These are phyloP conservation scores for Taiozyma onychis DNA, from an alignment of 1,139 yeast genomes.

Conservation along the genomic window DNA sequence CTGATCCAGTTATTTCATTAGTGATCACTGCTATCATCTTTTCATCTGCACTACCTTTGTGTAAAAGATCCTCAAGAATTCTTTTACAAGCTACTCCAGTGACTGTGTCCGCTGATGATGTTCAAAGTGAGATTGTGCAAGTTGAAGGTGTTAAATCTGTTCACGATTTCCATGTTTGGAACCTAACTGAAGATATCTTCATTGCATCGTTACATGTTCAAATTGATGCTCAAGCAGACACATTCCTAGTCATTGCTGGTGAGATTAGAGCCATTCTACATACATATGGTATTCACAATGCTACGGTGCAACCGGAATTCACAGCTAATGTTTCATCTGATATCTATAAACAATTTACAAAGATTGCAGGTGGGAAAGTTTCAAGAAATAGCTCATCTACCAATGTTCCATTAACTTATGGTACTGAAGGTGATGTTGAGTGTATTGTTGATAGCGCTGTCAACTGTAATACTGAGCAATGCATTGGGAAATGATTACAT, in stretches of 20 bases:
- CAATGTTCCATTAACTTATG: conserved; percentile 23
- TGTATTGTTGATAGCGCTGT: conserved; percentile 43
- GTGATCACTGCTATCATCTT: conserved; percentile 84
- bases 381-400: conserved; percentile 16
- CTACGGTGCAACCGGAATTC: conserved; percentile 93
- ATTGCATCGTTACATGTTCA: conserved; percentile 91
- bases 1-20: conserved; percentile 83
- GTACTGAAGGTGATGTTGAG: conserved; percentile 25
- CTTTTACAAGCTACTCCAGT: conserved; percentile 91
- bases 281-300: conserved; percentile 82
- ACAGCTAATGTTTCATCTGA: conserved; percentile 23
- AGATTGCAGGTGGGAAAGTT: conserved; percentile 30
- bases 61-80: conserved; percentile 81
- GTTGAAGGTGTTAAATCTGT: conserved; percentile 75
- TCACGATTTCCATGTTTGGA: conserved; percentile 97
- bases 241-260: conserved; percentile 66
- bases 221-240: conserved; percentile 54
- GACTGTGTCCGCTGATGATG: conserved; percentile 67
- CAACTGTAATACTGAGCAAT: conserved; percentile 38
- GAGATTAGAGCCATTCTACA: conserved; percentile 77
- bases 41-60: conserved; percentile 85
- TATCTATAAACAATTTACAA: conserved; percentile 29
- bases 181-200: conserved; percentile 77
- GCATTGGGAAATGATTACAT: conserved; percentile 23
- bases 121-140: conserved; percentile 58